Conservation (phyloP, 1,284 basidiomycete genomes). For the Coniophora puteana region DNA sequence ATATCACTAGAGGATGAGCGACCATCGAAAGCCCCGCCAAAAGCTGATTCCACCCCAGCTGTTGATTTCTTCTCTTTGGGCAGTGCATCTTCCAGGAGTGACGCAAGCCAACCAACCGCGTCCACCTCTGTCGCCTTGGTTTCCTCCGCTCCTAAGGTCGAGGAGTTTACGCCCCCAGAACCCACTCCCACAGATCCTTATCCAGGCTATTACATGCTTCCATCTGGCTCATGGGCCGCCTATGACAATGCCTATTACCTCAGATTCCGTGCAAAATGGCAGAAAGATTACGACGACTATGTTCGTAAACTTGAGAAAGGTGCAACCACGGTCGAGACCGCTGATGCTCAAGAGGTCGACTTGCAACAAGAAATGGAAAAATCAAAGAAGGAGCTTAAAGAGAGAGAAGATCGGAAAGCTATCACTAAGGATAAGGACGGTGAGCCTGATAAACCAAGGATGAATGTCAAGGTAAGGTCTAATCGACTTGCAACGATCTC, state of each 20-base stretch:
- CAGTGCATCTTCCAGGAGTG: slow-evolving; percentile 17
- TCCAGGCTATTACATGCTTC: slow-evolving; percentile 86
- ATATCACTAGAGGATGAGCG: slow-evolving; percentile 55
- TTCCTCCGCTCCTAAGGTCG: slow-evolving; percentile 67
- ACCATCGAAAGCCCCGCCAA: slow-evolving; percentile 21
- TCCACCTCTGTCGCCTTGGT: slow-evolving; percentile 21
- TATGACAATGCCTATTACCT: slow-evolving; percentile 77
- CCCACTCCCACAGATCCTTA: slow-evolving; percentile 76
- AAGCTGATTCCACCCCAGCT: slow-evolving; percentile 34
- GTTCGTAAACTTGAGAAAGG: slow-evolving; percentile 66
- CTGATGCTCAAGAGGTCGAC: slow-evolving; percentile 50
- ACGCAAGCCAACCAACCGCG: neutral
- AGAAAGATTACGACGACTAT: slow-evolving; percentile 63
- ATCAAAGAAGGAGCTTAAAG: slow-evolving; percentile 65
- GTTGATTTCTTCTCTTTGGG: slow-evolving; percentile 69
- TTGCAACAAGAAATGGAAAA: slow-evolving; percentile 71
- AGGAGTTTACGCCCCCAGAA: slow-evolving; percentile 71
- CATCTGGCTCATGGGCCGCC: slow-evolving; percentile 76
- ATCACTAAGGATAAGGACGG: slow-evolving; percentile 56
- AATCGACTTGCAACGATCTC: neutral
- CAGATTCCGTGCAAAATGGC: slow-evolving; percentile 69
- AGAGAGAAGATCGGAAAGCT: slow-evolving; percentile 69
- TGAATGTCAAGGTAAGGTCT: slow-evolving; percentile 69
- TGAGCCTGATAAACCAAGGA: slow-evolving; percentile 57
- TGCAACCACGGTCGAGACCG: slow-evolving; percentile 17